Conservation (phyloP, 106 monocot genomes). For the Allium sativum region DNA sequence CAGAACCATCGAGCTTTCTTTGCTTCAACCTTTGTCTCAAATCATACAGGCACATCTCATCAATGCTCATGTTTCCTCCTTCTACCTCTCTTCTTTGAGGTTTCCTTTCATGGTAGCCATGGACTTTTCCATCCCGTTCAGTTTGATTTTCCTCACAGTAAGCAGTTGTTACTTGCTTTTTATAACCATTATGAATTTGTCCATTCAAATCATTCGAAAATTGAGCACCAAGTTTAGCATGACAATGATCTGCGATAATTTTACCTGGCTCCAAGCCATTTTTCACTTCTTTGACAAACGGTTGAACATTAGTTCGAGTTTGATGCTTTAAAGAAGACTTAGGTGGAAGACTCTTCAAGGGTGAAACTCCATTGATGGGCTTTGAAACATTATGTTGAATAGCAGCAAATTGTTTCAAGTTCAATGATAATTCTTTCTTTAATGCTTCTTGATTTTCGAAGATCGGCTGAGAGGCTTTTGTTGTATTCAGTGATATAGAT, state of each 20-base stretch:
- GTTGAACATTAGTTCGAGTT: slow-evolving; percentile 3
- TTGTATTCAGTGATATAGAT: not conserved
- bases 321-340: slow-evolving; percentile 8
- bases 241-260: slow-evolving; percentile 35
- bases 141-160: slow-evolving; percentile 12
- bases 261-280: slow-evolving; percentile 46
- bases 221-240: slow-evolving; percentile 43
- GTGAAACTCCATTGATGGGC: slow-evolving; percentile 7
- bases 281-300: slow-evolving; percentile 4
- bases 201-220: slow-evolving; percentile 15
- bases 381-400: not conserved
- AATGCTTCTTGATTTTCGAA: not conserved
- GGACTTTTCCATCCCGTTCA: slow-evolving; percentile 25
- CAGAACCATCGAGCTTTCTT: slow-evolving; percentile 39
- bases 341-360: slow-evolving; percentile 8
- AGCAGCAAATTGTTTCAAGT: slow-evolving; percentile 10
- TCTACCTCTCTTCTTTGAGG: slow-evolving; percentile 20
- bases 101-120: not conserved
- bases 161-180: slow-evolving; percentile 5
- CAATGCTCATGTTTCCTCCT: slow-evolving; percentile 9
- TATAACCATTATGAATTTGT: slow-evolving; percentile 6
- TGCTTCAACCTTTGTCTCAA: slow-evolving; percentile 50
- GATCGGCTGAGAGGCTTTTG: slow-evolving; percentile 6
- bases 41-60: slow-evolving; percentile 40
- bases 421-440: slow-evolving; percentile 20